Evolutionary conservation across 169 alveolate species (phyloP).

Genomic region (Eimeria necatrix): DNA sequence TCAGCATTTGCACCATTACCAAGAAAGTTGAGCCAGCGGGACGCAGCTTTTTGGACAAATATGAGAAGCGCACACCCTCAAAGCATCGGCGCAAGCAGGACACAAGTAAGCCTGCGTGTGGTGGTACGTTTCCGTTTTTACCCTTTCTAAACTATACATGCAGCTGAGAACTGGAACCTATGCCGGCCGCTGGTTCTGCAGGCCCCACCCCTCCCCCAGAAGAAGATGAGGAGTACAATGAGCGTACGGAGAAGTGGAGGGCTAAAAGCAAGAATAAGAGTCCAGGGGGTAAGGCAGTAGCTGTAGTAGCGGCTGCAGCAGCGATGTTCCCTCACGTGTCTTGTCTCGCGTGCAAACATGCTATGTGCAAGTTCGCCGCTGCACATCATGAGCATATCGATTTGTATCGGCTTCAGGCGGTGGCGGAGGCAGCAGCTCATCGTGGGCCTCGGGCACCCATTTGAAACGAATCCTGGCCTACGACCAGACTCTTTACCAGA

Average conservation of each 20-base stretch:
- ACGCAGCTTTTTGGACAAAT: constrained; percentile 70
- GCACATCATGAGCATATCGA: too few relatives aligned
- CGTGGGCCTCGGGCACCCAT: not conserved
- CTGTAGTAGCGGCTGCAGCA: not conserved
- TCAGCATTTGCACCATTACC: constrained; percentile 61
- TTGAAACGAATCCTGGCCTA: constrained; percentile 47
- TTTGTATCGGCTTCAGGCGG: constrained; percentile 8
- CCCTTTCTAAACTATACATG: too few relatives aligned
- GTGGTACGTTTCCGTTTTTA: not conserved
- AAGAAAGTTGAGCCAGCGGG: constrained; percentile 80
- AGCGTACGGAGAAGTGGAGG: not conserved
- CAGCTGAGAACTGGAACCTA: too few relatives aligned
- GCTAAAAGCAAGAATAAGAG: constrained; percentile 31
- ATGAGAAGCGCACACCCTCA: constrained; percentile 1
- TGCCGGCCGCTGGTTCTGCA: not conserved
- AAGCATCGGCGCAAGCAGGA: not conserved
- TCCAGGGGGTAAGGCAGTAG: constrained; percentile 33
- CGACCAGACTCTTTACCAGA: constrained; percentile 75
- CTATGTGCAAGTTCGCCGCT: not conserved
- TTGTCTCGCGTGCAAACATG: not conserved
- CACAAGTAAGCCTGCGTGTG: not conserved
- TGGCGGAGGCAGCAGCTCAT: constrained; percentile 52
- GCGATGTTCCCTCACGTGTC: not conserved
- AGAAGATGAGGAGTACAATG: constrained; percentile 10
- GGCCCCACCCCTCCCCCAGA: not conserved